Base-by-base conservation (phyloP, 192 early-diverging fungal species). In the Podila clonocystis region DNA sequence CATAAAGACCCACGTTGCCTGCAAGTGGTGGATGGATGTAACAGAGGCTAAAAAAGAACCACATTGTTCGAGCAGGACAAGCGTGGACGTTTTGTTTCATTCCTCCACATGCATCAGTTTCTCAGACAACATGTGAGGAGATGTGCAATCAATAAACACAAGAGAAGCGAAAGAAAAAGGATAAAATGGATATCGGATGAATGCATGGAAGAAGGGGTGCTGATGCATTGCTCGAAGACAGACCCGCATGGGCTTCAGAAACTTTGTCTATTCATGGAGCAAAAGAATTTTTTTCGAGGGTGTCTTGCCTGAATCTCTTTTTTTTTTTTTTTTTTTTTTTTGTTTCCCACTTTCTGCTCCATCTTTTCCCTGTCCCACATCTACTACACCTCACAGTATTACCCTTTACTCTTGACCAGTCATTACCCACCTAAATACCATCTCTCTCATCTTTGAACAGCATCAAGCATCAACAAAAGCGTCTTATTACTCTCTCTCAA, bases 241-340 rank as follows among this genome's bases (percentile, higher is more conserved):
- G 26, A 11, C 61, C 60, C 67, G 67, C 67, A 69, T 60, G 58
- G 57, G 17, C 57, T 68, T 24, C 67, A 38, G 19, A 17, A 31
- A 64, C 34, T 64, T 34, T 33, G 34, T 45, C 41, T 45, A 45
- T 45, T 45, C 15, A 15, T 45, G 41, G 41, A 45, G 41, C 15
- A 45, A 45, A 45, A 45, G 13, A 15, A 45, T 15, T 45, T 45
- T 17, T 64, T 34, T 20, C 62, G 41, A 64, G 22, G 6, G 24
- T 26, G 28, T 24, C 63, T 26, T 29, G 38, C 38, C 63, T 38
- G 38, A 28, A 17, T 31, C 52, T 24, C 31, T 17, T 67, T 26
- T 67, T 31, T 67, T 1, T 5, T 28, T 68, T 67, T 31, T 67
- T 1, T 5, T 28, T 68, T n/a, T n/a, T n/a, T n/a, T 67, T 31